Conservation (phyloP, 1,284 basidiomycete genomes). For the Violaceomyces palustris region DNA sequence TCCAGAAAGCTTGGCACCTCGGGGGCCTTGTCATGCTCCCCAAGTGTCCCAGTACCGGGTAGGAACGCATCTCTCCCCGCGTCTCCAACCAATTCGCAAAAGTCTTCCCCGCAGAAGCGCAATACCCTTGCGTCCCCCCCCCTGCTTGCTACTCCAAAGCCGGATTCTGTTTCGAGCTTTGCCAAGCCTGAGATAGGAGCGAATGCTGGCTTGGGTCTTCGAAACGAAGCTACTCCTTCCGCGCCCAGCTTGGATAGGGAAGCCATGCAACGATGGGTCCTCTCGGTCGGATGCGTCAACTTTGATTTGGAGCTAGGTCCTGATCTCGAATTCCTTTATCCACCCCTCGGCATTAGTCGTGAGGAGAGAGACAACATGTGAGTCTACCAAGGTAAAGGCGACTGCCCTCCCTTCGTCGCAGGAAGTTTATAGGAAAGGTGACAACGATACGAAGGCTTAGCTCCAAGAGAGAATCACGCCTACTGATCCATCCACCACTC, state of each 20-base stretch:
- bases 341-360: constrained; percentile 61
- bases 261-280: constrained; percentile 48
- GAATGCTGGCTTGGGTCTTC: too few relatives aligned
- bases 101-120: neutral
- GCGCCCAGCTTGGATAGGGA: constrained; percentile 41
- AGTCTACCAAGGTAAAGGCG: too few relatives aligned
- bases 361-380: constrained; percentile 74
- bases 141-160: constrained; percentile 2
- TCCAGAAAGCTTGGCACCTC: constrained; percentile 28
- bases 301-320: constrained; percentile 63
- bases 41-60: constrained; percentile 7
- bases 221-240: too few relatives aligned
- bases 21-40: constrained; percentile 13
- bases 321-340: constrained; percentile 69
- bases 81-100: constrained; percentile 1
- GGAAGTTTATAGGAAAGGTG: too few relatives aligned
- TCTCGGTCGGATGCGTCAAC: constrained; percentile 49
- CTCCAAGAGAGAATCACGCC: too few relatives aligned
- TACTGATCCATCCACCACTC: too few relatives aligned
- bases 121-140: neutral
- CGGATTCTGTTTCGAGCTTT: too few relatives aligned
- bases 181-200: too few relatives aligned
- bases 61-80: constrained; percentile 16
- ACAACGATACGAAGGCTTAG: too few relatives aligned
- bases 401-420: too few relatives aligned